Base-by-base conservation (phyloP, 2,329 filamentous ascomycete genomes). In the Ophiostoma pallidulum region DNA sequence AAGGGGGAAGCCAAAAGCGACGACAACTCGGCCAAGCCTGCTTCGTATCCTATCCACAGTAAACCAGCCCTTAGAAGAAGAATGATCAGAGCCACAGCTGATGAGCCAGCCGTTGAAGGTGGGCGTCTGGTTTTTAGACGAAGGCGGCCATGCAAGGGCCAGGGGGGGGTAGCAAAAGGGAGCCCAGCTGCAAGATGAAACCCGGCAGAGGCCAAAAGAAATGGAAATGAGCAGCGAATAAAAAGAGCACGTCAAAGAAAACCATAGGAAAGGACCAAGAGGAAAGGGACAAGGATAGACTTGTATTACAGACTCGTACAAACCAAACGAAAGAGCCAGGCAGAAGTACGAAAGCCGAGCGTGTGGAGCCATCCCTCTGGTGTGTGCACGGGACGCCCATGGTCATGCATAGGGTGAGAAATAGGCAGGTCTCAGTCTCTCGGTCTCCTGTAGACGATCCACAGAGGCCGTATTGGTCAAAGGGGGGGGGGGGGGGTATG, bases 61-160 rank as follows among this genome's bases (percentile, higher is more conserved):
- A 24, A 10, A n/a, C 24, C 19, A n/a, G 19, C 4, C 19, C 14
- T 1, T 32, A 9, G n/a, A 31, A 32, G 14, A 12, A 14, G 31
- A 14, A 35, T 6, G 26, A 31, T n/a, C 24, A 26, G 43, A 20
- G 32, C 26, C 24, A 18, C n/a, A n/a, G n/a, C n/a, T n/a, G 19
- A 40, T 40, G 35, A 40, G 41, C 22, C 45, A 45, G 22, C 45
- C 41, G 45, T 51, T 51, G 41, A 41, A 35, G 22, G 32, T 43
- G 19, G 46, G 32, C 22, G 31, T 39, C 37, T 19, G 20, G 35
- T 47, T 33, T 50, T 39, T 50, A 35, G 22, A 18, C 26, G 22
- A 35, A 36, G 35, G 33, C 40, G 40, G 36, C 36, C 44, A 50
- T 50, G 40, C 43, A 50, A 50, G 48, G 48, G 33, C 43, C 43